Percentiles rank a stretch among this genome's conserved stretches.
phyloP scores from a whole-genome alignment of 257 asterid genomes.

The Salvia hispanica region DNA sequence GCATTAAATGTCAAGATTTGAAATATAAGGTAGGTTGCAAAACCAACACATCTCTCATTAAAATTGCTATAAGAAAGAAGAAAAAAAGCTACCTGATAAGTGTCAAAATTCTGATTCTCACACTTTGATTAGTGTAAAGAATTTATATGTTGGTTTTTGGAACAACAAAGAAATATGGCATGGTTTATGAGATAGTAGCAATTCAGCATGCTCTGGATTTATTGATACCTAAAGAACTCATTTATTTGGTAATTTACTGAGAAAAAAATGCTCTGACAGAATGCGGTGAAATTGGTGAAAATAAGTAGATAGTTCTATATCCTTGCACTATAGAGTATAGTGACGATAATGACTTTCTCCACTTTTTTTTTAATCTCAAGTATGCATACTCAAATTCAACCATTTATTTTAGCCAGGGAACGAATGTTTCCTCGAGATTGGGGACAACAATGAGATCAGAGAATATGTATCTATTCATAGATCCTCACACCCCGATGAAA shows the following conservation, averaged over 20 bases:
- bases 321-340: not conserved
- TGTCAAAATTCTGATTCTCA: constrained; percentile 16
- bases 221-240: not conserved
- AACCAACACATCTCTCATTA: constrained; percentile 1
- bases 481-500: constrained; percentile 75
- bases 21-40: constrained; percentile 67
- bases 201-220: not conserved
- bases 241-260: not conserved
- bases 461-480: constrained; percentile 87
- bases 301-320: not conserved
- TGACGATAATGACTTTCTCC: not conserved
- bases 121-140: not conserved
- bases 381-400: not conserved
- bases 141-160: not conserved
- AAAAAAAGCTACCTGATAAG: constrained; percentile 4
- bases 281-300: not conserved
- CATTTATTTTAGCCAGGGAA: constrained; percentile 65
- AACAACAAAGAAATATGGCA: constrained; percentile 2
- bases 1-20: constrained; percentile 88
- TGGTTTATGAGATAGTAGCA: not conserved
- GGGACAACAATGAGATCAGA: constrained; percentile 87
- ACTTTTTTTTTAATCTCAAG: not conserved
- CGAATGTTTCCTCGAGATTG: constrained; percentile 90
- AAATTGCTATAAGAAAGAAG: not conserved
- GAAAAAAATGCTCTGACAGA: not conserved